These are phyloP conservation scores for Trichoderma endophyticum DNA, from an alignment of 2,329 filamentous ascomycete species.

Conservation along the genomic window DNA sequence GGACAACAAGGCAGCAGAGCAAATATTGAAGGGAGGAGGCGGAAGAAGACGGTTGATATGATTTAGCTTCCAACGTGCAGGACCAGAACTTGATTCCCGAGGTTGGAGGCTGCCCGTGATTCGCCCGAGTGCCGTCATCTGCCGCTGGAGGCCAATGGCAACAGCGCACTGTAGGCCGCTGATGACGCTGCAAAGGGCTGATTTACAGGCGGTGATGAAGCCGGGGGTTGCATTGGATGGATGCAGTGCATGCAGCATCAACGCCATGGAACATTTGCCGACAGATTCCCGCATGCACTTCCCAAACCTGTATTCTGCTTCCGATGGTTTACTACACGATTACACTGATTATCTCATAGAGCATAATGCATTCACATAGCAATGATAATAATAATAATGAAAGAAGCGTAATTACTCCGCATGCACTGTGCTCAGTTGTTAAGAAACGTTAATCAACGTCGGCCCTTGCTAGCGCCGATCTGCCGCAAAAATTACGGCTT, in stretches of 20 bases:
- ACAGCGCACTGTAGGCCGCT: constrained; percentile 7
- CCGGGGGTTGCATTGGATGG: not conserved
- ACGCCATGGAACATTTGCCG: not conserved
- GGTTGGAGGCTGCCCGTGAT: constrained; percentile 13
- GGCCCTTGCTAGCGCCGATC: constrained; percentile 22
- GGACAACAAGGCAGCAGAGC: not conserved
- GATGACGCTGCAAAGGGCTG: constrained; percentile 1
- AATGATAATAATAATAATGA: not conserved
- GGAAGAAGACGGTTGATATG: not conserved
- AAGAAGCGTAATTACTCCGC: not conserved
- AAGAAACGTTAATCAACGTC: not conserved
- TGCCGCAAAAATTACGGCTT: constrained; percentile 14
- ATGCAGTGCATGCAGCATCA: not conserved
- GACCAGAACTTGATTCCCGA: constrained; percentile 12
- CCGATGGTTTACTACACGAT: not conserved
- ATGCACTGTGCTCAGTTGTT: not conserved
- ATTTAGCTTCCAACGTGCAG: not conserved
- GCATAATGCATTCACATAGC: too few relatives aligned
- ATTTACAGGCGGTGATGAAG: constrained; percentile 1
- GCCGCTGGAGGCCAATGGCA: constrained; percentile 1
- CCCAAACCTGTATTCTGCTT: not conserved
- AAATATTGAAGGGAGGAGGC: not conserved
- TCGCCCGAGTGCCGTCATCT: constrained; percentile 14
- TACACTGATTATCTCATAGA: not conserved
- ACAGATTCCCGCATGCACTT: not conserved